Base-by-base conservation (phyloP, 371 early-diverging fungal species). In the Synchytrium microbalum region DNA sequence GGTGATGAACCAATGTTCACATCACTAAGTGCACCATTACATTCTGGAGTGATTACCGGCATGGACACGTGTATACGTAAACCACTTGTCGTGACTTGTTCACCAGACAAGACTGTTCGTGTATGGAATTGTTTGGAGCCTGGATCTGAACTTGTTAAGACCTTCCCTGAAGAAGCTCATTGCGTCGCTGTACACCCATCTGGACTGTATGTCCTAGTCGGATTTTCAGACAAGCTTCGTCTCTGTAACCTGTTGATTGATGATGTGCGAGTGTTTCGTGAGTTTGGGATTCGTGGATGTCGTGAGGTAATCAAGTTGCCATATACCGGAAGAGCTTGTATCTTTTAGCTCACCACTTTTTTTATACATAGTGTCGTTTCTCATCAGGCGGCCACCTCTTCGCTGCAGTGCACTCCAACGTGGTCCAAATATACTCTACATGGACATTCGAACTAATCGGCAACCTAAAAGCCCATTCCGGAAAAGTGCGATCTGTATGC, bases 341-440 rank as follows among this genome's bases (percentile, higher is more conserved):
- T 27, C n/a, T 56, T 56, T 30, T 56, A n/a, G 16, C 28, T 26
- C 5, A 10, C 5, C 5, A 27, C 10, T 60, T 13, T 54, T n/a
- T 8, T 54, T n/a, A 38, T 24, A 5, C 5, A 23, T 64, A 83
- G 73, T 77, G 74, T 60, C 62, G 68, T 16, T 83, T 83, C 68
- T 72, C 76, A 23, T 72, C 74, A 56, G 84, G 84, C n/a, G 83
- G 83, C 0, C 83, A 83, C 55, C 60, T 73, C n/a, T 83, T 83
- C 61, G 83, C 81, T 5, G 77, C 79, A 0, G 80, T 72, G 1
- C 78, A 77, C 60, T 79, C 78, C 46, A 81, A 76, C 68, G 72
- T 70, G 31, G 73, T 83, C 38, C 74, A 79, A 38, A 62, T 83
- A 24, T 80, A 70, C 70, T 72, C 72, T 19, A 79, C 79, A 0